Base-by-base conservation (phyloP, 176 grass and related monocot genomes). In the Triticum timopheevii region DNA sequence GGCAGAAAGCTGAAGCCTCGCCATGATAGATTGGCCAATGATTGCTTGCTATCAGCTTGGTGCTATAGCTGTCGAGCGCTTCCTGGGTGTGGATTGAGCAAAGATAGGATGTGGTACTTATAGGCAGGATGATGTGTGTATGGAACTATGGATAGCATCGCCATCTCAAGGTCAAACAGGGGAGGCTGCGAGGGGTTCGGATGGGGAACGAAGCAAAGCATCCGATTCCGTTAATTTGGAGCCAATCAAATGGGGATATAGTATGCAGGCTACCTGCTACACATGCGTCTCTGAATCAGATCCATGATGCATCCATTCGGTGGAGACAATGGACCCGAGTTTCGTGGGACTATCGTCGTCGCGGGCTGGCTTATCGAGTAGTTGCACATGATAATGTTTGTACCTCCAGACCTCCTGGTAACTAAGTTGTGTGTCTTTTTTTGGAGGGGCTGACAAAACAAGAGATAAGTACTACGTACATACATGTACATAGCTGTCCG, bases 261-360 rank as follows among this genome's bases (percentile, higher is more conserved):
- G 1, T 90, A 83, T 66, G 74, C 80, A 25, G 35, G 69, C 69
- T 72, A 42, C 69, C 36, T 72, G 20, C 69, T 72, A 23, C 69
- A 72, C 69, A 72, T 72, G 69, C 22, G 0, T 24, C 36, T 23
- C 13, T 23, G 69, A 72, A 72, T 40, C 69, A 59, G 36, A 72
- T 13, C 67, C 19, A 68, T 35, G 65, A 10, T 19, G 1, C 65
- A 19, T 38, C 67, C 33, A 38, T 0, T 50, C 47, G 47, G 47
- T 17, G n/a, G 59, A 50, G 69, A 44, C 79, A 87, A 22, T 31
- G 0, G 19, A 7, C 42, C 44, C 17, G 36, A 13, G n/a, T 67
- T 76, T 61, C 9, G 33, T 61, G n/a, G 34, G 8, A 5, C 61
- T 5, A 30, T 54, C 50, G 16, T 66, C 27, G 10, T 56, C n/a